phyloP scores from a whole-genome alignment of 2,329 filamentous ascomycete genomes.

The Aphanoascus verrucosus region DNA sequence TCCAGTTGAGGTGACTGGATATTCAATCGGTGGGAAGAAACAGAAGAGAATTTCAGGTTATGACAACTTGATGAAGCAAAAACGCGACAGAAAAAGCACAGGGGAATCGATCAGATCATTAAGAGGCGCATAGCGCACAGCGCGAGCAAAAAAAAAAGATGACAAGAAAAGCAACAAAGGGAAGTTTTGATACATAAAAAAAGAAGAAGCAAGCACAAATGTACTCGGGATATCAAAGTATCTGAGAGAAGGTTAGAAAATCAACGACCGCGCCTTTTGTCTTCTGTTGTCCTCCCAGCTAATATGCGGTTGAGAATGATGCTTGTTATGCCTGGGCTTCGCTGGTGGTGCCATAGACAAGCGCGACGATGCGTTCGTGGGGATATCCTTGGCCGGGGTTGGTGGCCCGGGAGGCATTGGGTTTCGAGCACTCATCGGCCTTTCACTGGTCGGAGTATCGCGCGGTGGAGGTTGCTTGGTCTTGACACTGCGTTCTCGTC shows the following conservation, averaged over 20 bases:
- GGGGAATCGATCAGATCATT: not conserved
- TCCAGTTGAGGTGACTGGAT: not conserved
- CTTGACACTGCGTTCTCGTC: constrained; percentile 34
- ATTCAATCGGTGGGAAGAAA: not conserved
- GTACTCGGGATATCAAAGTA: not conserved
- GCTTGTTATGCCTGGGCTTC: constrained; percentile 31
- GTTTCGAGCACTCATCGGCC: constrained; percentile 10
- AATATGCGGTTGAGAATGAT: constrained; percentile 32
- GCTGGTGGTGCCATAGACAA: constrained; percentile 22
- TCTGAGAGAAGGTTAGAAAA: constrained; percentile 24
- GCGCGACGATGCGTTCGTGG: constrained; percentile 23
- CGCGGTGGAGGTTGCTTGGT: constrained; percentile 18
- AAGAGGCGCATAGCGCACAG: constrained; percentile 10
- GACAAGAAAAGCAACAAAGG: constrained; percentile 14
- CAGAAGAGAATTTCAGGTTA: constrained; percentile 4
- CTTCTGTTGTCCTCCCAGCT: constrained; percentile 26
- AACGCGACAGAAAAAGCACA: constrained; percentile 10
- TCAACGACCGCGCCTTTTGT: constrained; percentile 34
- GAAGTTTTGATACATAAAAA: constrained; percentile 14
- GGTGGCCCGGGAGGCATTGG: constrained; percentile 16
- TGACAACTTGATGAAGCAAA: constrained; percentile 11
- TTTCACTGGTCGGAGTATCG: constrained; percentile 1
- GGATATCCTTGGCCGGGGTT: constrained; percentile 19
- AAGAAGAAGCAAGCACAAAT: constrained; percentile 15
- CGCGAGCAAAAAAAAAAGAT: constrained; percentile 3